Percentiles rank a stretch among this genome's conserved stretches.
phyloP scores from a whole-genome alignment of 306 rosid genomes.

The Vigna nakashimae region DNA sequence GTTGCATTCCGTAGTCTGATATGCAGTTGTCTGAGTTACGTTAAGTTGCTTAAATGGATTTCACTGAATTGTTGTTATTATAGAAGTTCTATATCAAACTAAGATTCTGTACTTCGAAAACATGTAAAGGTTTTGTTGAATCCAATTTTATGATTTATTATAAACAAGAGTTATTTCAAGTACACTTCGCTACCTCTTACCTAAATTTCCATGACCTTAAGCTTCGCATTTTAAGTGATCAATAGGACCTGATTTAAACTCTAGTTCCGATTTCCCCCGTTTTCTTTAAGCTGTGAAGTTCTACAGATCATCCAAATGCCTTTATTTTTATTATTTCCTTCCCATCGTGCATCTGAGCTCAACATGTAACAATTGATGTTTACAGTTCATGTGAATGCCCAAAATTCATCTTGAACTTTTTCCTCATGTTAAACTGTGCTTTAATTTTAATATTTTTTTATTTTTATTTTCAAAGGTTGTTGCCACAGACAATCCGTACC shows the following conservation, averaged over 20 bases:
- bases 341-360: no score
- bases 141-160: slow-evolving; percentile 4
- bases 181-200: no score
- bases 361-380: no score
- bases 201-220: no score
- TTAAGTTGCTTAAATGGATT: neutral
- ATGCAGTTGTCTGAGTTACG: neutral
- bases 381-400: neutral
- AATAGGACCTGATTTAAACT: no score
- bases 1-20: slow-evolving; percentile 27
- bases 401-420: slow-evolving; percentile 16
- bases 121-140: slow-evolving; percentile 15
- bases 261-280: no score
- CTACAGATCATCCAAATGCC: no score
- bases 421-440: neutral
- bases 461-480: slow-evolving; percentile 50
- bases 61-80: neutral
- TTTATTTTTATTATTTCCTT: no score
- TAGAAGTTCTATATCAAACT: neutral
- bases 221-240: no score
- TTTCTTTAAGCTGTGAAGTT: no score
- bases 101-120: neutral
- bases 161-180: no score
- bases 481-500: slow-evolving; percentile 59
- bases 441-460: slow-evolving; percentile 21